phyloP scores from a whole-genome alignment of 495 filamentous ascomycete species.

The Lineolata rhizophorae region DNA sequence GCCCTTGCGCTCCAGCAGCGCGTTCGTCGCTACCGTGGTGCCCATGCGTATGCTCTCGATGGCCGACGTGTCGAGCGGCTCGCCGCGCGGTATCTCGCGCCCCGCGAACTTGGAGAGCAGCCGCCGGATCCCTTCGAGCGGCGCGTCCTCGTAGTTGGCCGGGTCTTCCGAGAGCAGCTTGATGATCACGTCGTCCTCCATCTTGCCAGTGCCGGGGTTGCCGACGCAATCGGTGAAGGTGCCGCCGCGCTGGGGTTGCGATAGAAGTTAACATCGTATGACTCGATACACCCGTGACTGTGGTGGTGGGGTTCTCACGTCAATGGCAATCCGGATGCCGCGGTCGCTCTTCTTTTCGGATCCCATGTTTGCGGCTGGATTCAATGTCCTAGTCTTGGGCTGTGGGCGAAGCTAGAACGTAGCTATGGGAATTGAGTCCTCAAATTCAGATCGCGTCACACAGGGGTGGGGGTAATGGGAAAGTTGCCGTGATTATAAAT shows the following conservation, averaged over 20 bases:
- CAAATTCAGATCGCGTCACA: too few relatives aligned
- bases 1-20: slow-evolving; percentile 79
- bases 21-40: slow-evolving; percentile 25
- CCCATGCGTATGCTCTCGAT: slow-evolving; percentile 40
- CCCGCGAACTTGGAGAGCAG: slow-evolving; percentile 64
- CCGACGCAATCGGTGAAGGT: slow-evolving; percentile 42
- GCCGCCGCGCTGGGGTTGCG: slow-evolving; percentile 25
- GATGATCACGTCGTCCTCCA: slow-evolving; percentile 25
- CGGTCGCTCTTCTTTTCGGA: too few relatives aligned
- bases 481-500: too few relatives aligned
- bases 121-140: slow-evolving; percentile 57
- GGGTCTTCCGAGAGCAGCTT: slow-evolving; percentile 29
- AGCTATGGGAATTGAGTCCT: too few relatives aligned
- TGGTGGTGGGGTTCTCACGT: neutral
- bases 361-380: too few relatives aligned
- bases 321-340: slow-evolving; percentile 3
- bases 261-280: neutral
- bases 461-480: too few relatives aligned
- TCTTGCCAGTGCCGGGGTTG: slow-evolving; percentile 28
- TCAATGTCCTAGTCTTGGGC: too few relatives aligned
- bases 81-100: slow-evolving; percentile 53
- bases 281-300: neutral
- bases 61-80: slow-evolving; percentile 59
- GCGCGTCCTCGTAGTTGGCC: slow-evolving; percentile 27
- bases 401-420: too few relatives aligned